Base-by-base conservation (phyloP, 2,329 filamentous ascomycete species). In the Monosporascus sp. region DNA sequence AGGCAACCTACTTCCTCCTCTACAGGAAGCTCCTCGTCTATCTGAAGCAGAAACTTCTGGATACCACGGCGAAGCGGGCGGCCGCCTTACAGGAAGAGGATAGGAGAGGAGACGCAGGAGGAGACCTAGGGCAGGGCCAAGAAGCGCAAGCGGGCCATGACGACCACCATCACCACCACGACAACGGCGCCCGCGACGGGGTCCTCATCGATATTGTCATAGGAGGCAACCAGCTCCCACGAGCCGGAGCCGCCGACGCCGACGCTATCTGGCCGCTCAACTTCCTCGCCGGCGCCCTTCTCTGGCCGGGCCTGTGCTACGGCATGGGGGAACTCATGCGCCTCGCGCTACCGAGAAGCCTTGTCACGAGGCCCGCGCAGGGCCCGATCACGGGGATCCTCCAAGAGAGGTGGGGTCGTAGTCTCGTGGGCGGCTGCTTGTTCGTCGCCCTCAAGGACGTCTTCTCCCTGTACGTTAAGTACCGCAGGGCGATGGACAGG, bases 361-460 rank as follows among this genome's bases (percentile, higher is more conserved):
- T 88, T 85, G 84, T 87, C 9, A 72, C 74, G 0, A 70, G 72
- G 8, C 70, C 75, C 2, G 24, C 60, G 6, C 24, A 31, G 4
- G 58, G 65, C 9, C 55, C 62, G 18, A 56, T 58, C 43, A 81
- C 82, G 0, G 86, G 88, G 0, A 75, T 97, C 26, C 70, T 99
- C 35, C 89, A 94, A 65, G 83, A 88, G 61, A 84, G 86, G 54
- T 97, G 94, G 91, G 94, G 91, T 1, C 80, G 94, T 52, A 97
- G 89, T 64, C 76, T 99, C 3, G 80, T 94, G 1, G 94, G 94
- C 1, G 94, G 94, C 0, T 94, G 90, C 66, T 72, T 96, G 20
- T 96, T 93, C 63, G 86, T 97, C 17, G 85, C 96, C 9, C 70
- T 96, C 50, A 94, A 93, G 69, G 85, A 88, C 61, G 76, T 75